Evolutionary conservation across 2,329 filamentous ascomycete genomes (phyloP), one percentile per base, ranked within the genome.

Genomic region (Magnaporthiopsis poae): DNA sequence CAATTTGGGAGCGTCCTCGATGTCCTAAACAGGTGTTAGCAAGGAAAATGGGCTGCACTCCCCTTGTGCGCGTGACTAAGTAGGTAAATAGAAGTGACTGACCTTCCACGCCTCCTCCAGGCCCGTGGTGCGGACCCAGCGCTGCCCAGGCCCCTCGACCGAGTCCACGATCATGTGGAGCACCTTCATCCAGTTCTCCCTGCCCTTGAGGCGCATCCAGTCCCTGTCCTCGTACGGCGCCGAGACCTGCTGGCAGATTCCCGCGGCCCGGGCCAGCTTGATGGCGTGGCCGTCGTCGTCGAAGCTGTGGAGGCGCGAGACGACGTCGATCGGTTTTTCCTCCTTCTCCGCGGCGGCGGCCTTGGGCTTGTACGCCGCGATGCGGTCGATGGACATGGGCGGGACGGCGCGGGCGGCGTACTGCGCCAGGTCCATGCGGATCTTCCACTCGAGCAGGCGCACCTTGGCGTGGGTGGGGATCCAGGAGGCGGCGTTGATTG

Each of bases 371-470:
- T 95, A 94, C 0, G 76, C 73, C 0, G 75, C 76, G 65, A 96
- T 83, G 63, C 87, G 82, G 3, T 87, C 80, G 0, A 86, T 67
- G 0, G 82, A 77, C 0, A 93, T 81, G 0, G 82, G 76, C 0
- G 91, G 88, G 1, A 82, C 83, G 3, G 83, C 84, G 12, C 89
- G 82, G 1, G 88, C 90, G 0, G 88, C 84, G 74, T 96, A 96
- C 77, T 92, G 81, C 7, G 88, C 73, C 7, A 96, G 78, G 73
- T 95, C 90, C 70, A 88, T 77, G 60, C 92, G 86, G 64, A 88
- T 90, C 76, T 96, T 96, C 85, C 88, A 93, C 76, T 95, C 90
- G 9, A 96, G 80, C 0, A 96, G 78, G 7, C 90, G 86, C 15
- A 82, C 79, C 73, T 93, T 94, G 63, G 80, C 79, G 9, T 80